Evolutionary conservation across 441 rosid genomes (phyloP).

Genomic region (Pelargonium citronellum): DNA sequence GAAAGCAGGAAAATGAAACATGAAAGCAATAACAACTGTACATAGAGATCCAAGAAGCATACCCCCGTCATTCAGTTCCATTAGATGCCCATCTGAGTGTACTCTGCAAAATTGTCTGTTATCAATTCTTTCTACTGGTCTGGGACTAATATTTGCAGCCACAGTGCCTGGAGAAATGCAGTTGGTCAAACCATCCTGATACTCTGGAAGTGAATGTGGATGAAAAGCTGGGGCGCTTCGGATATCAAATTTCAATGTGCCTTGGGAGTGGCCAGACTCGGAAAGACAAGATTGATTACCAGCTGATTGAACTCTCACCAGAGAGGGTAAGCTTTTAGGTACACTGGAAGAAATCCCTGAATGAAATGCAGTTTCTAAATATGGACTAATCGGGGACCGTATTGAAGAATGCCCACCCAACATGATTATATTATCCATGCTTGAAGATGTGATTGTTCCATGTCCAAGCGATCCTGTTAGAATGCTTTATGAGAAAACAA

Average conservation of each 20-base stretch:
- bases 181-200: slow-evolving; percentile 37
- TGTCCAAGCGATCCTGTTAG: slow-evolving; percentile 31
- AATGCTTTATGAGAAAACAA: slow-evolving; percentile 22
- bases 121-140: slow-evolving; percentile 35
- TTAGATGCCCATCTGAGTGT: slow-evolving; percentile 29
- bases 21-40: slow-evolving; percentile 6
- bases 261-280: slow-evolving; percentile 35
- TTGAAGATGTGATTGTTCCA: slow-evolving; percentile 27
- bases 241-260: slow-evolving; percentile 30
- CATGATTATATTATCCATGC: slow-evolving; percentile 27
- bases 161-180: slow-evolving; percentile 32
- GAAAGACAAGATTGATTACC: slow-evolving; percentile 31
- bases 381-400: slow-evolving; percentile 23
- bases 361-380: slow-evolving; percentile 35
- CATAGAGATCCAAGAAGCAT: slow-evolving; percentile 19
- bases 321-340: slow-evolving; percentile 40
- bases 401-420: slow-evolving; percentile 29
- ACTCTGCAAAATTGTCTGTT: slow-evolving; percentile 29
- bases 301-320: slow-evolving; percentile 35
- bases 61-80: slow-evolving; percentile 35
- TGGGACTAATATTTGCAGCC: slow-evolving; percentile 30
- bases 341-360: slow-evolving; percentile 45
- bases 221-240: slow-evolving; percentile 30
- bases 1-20: slow-evolving; percentile 4
- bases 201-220: slow-evolving; percentile 48